phyloP scores from a whole-genome alignment of 331 rosid species.

The Telfairia occidentalis region DNA sequence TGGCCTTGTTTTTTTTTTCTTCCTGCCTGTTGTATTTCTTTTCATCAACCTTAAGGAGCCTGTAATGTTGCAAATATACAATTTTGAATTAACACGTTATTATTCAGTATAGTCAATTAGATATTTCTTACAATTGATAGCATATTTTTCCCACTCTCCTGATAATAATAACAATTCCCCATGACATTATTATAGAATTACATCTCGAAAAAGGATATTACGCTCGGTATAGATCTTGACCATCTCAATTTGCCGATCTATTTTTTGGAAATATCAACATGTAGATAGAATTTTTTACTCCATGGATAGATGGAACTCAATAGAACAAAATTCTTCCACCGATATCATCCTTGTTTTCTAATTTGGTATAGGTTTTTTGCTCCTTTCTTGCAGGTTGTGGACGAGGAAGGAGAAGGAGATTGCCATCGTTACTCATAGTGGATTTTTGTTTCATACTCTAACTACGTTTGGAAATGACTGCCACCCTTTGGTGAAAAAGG shows the following conservation, averaged over 20 bases:
- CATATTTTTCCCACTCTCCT: background rate
- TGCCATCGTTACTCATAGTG: slow-evolving; percentile 37
- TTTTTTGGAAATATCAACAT: background rate
- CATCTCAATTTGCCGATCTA: background rate
- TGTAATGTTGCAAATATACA: background rate
- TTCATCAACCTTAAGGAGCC: background rate
- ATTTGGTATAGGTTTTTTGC: background rate
- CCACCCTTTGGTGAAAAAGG: slow-evolving; percentile 27
- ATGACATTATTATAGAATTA: background rate
- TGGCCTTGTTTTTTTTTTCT: background rate
- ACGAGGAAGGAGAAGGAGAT: slow-evolving; percentile 37
- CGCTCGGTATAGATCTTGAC: background rate
- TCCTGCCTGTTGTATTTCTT: background rate
- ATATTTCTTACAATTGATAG: background rate
- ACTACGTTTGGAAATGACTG: slow-evolving; percentile 27
- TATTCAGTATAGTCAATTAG: background rate
- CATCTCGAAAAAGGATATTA: background rate
- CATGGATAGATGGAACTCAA: background rate
- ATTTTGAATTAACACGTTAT: background rate
- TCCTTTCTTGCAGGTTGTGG: slow-evolving; percentile 28
- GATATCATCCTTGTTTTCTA: background rate
- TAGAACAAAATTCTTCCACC: background rate
- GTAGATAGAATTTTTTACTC: background rate
- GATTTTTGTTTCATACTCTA: slow-evolving; percentile 32
- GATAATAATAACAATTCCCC: background rate